Evolutionary conservation across 75 land plant species (phyloP).

Genomic region (Cunninghamia lanceolata): DNA sequence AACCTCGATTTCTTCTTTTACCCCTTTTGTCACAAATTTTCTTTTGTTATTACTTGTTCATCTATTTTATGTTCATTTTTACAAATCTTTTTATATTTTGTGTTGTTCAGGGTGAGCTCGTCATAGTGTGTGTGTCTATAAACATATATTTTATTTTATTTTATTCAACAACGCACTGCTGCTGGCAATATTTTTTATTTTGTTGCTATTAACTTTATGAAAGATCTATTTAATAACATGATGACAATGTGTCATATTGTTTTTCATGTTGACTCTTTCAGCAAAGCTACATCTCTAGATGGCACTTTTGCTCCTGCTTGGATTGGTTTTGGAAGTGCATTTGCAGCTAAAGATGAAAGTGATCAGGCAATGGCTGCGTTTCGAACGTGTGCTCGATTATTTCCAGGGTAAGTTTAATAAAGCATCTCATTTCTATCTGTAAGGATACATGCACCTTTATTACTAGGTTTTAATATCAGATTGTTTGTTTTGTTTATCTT

Average conservation of each 20-base stretch:
- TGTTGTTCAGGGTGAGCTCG: background rate
- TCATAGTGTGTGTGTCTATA: background rate
- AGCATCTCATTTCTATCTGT: background rate
- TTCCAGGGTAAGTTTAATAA: constrained; percentile 69
- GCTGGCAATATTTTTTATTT: background rate
- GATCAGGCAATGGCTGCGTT: constrained; percentile 97
- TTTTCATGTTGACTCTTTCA: constrained; percentile 20
- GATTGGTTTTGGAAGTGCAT: constrained; percentile 97
- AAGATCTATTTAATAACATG: background rate
- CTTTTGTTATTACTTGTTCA: background rate
- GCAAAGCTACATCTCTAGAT: constrained; percentile 89
- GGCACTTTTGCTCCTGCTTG: constrained; percentile 95
- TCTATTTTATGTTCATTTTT: background rate
- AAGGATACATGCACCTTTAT: background rate
- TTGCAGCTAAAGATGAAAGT: constrained; percentile 95
- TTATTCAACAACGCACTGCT: background rate
- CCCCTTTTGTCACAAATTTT: background rate
- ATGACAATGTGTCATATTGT: background rate
- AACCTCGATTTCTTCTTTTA: background rate
- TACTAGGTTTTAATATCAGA: background rate
- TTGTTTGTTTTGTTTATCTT: background rate
- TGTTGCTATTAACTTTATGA: background rate
- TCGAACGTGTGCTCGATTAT: constrained; percentile 90
- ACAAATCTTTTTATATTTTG: background rate
- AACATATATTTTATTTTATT: no score